Conservation (phyloP, 352 stramenopile genomes). For the Phytophthora citrophthora region DNA sequence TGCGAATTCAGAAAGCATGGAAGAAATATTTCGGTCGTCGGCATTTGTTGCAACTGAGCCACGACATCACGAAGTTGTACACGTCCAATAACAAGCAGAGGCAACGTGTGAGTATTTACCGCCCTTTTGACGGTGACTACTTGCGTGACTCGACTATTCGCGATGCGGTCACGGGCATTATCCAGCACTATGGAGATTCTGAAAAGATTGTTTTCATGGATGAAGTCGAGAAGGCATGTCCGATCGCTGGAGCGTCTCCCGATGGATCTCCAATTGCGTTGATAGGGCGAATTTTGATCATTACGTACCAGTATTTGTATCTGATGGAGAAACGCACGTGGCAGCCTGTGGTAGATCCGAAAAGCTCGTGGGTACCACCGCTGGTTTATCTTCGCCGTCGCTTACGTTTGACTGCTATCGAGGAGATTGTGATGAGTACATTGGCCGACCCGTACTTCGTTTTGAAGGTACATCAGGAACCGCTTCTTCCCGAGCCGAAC, state of each 20-base stretch:
- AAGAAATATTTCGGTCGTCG: constrained; percentile 81
- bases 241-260: constrained; percentile 26
- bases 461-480: constrained; percentile 63
- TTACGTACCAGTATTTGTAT: constrained; percentile 81
- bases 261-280: constrained; percentile 47
- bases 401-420: constrained; percentile 60
- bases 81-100: constrained; percentile 79
- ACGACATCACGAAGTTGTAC: constrained; percentile 91
- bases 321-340: constrained; percentile 80
- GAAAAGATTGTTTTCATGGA: constrained; percentile 89
- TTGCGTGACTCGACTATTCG: constrained; percentile 65
- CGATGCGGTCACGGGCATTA: constrained; percentile 69
- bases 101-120: constrained; percentile 87
- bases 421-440: constrained; percentile 84
- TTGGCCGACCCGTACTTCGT: constrained; percentile 85
- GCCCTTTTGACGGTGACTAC: constrained; percentile 88
- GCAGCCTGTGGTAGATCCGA: constrained; percentile 59
- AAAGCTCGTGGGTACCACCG: constrained; percentile 58
- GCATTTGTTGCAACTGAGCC: constrained; percentile 81
- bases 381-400: constrained; percentile 80
- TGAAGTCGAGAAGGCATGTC: constrained; percentile 66
- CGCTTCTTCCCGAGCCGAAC: constrained; percentile 65
- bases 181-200: constrained; percentile 78
- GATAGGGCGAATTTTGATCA: constrained; percentile 58
- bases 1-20: constrained; percentile 86